Conservation (phyloP, 441 rosid species). For the Sinapis alba region DNA sequence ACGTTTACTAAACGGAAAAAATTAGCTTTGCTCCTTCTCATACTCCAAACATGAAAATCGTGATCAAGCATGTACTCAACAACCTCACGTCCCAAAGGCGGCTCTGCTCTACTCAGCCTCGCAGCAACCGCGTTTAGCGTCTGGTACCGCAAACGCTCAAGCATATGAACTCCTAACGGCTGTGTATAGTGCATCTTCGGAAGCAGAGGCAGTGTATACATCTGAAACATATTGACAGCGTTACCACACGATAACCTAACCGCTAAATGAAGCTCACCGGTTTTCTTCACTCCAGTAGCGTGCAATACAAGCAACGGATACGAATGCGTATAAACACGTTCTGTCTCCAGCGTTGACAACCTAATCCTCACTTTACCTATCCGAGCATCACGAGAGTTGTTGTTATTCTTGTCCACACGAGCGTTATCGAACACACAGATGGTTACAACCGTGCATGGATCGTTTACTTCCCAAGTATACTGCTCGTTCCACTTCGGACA, state of each 20-base stretch:
- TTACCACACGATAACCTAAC: slow-evolving; percentile 52
- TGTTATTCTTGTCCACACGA: slow-evolving; percentile 35
- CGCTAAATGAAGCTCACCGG: slow-evolving; percentile 63
- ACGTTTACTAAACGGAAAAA: slow-evolving; percentile 52
- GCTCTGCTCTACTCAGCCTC: slow-evolving; percentile 50
- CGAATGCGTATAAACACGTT: slow-evolving; percentile 58
- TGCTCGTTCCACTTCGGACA: slow-evolving; percentile 65
- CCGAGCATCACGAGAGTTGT: slow-evolving; percentile 41
- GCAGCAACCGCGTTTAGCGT: slow-evolving; percentile 48
- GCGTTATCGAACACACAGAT: slow-evolving; percentile 56
- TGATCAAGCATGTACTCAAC: slow-evolving; percentile 63
- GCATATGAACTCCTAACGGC: slow-evolving; percentile 45
- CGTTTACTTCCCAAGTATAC: slow-evolving; percentile 60
- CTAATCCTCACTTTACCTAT: slow-evolving; percentile 58
- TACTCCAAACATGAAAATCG: slow-evolving; percentile 62
- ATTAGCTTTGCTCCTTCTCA: slow-evolving; percentile 66
- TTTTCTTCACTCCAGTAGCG: slow-evolving; percentile 51
- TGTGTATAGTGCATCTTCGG: slow-evolving; percentile 63
- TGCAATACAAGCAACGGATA: slow-evolving; percentile 57
- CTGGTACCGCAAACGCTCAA: slow-evolving; percentile 51
- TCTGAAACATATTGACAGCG: slow-evolving; percentile 48
- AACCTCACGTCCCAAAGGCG: slow-evolving; percentile 56
- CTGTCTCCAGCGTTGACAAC: slow-evolving; percentile 48
- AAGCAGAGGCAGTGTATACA: slow-evolving; percentile 48
- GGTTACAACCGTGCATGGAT: slow-evolving; percentile 62